Percentiles rank a stretch among this genome's conserved stretches.
Conservation (phyloP, 2,329 filamentous ascomycete species). For the Gnomoniopsis smithogilvyi region DNA sequence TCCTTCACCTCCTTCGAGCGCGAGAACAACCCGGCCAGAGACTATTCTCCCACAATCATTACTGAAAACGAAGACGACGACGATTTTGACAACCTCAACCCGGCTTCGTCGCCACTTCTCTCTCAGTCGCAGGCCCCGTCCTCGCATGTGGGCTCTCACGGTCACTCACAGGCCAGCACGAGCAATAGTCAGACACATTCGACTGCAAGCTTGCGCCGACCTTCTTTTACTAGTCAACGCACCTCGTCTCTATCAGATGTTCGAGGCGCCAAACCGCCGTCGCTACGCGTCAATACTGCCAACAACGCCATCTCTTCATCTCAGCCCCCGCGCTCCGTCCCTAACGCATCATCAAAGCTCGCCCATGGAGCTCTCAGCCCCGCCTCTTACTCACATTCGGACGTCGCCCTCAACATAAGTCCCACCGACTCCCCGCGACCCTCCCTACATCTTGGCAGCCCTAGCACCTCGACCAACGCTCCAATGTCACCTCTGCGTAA, state of each 20-base stretch:
- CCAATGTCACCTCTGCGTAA: conserved; percentile 53
- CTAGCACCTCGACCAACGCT: conserved; percentile 32
- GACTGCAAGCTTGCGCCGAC: conserved; percentile 29
- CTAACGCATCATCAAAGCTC: conserved; percentile 29
- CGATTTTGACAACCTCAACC: conserved; percentile 36
- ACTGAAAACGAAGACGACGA: conserved; percentile 49
- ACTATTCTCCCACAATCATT: conserved; percentile 56
- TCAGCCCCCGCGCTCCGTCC: conserved; percentile 23
- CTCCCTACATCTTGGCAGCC: conserved; percentile 21
- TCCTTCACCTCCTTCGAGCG: conserved; percentile 46
- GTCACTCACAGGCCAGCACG: not conserved
- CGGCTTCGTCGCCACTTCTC: conserved; percentile 16
- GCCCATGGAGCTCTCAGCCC: conserved; percentile 22
- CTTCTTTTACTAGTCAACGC: conserved; percentile 37
- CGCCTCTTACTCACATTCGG: conserved; percentile 31
- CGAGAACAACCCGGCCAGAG: conserved; percentile 40
- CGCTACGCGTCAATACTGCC: conserved; percentile 15
- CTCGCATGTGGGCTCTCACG: not conserved
- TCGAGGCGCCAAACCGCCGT: not conserved
- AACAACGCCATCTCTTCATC: conserved; percentile 23
- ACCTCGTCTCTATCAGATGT: conserved; percentile 17
- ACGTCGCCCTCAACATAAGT: conserved; percentile 39
- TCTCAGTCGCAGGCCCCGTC: conserved; percentile 19
- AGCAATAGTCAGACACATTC: conserved; percentile 8
- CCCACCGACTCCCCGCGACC: conserved; percentile 24